Evolutionary conservation across 441 rosid species (phyloP), one percentile per base, ranked within the genome.

Genomic region (Sinapis alba): DNA sequence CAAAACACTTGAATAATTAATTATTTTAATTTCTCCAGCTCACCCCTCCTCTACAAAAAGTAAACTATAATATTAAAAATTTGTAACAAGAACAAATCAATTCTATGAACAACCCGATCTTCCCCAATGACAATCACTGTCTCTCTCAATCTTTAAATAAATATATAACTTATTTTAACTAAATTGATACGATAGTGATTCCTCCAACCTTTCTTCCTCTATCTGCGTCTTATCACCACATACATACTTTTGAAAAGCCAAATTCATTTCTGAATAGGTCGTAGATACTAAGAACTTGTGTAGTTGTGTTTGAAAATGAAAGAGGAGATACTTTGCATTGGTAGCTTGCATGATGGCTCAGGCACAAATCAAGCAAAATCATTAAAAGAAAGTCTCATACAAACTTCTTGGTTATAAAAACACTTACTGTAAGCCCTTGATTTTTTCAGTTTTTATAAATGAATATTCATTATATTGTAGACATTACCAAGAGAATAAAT

Each of bases 171-270:
- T 64, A 20, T 7, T 26, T 32, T 10, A 41, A 11, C 15, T 43
- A 70, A 30, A 57, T 24, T 19, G 23, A n/a, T 3, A 30, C 43
- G 79, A 70, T 70, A 57, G 43, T 57, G 71, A 70, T 70, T 23
- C 13, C 53, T 70, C n/a, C 12, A 24, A 50, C 9, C 6, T 69
- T 41, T 69, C 36, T 62, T 56, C 60, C 51, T 54, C 20, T 62
- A 28, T 45, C 80, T 76, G 80, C 80, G 72, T 70, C 80, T 76
- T 26, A 64, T 76, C 76, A 76, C 76, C 80, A 76, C 80, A 62
- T 75, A 74, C 4, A 24, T 32, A 59, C 74, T 36, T 75, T 68
- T 24, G 0, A 7, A 56, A 63, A 19, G 63, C 20, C 74, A 75
- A 61, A 58, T 3, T 45, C 16, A 18, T 53, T 24, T 36, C 15